Conservation (phyloP, 2,329 filamentous ascomycete genomes). For the Fusarium staphyleae region DNA sequence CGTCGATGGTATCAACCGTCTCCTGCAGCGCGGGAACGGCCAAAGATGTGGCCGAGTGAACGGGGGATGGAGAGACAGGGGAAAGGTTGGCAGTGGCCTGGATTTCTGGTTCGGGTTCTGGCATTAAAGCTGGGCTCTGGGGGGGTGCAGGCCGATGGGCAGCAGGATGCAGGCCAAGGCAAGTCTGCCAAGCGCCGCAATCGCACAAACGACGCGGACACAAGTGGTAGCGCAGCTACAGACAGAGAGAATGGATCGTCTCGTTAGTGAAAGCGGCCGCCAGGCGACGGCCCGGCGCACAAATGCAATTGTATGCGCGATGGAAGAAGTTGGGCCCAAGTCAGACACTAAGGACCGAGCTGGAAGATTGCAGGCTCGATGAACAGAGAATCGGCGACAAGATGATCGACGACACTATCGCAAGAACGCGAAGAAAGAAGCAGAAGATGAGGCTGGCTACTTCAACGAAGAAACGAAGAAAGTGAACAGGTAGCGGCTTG, state of each 20-base stretch:
- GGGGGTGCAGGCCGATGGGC: slow-evolving; percentile 23
- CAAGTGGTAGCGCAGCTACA: slow-evolving; percentile 26
- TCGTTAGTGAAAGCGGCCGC: slow-evolving; percentile 33
- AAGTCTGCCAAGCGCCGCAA: slow-evolving; percentile 23
- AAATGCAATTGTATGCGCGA: slow-evolving; percentile 18
- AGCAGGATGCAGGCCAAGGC: slow-evolving; percentile 22
- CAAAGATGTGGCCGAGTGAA: slow-evolving; percentile 55
- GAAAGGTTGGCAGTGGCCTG: slow-evolving; percentile 62
- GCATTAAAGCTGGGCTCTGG: slow-evolving; percentile 51
- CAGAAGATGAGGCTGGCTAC: slow-evolving; percentile 10
- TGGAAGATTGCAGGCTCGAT: slow-evolving; percentile 17
- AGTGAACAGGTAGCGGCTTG: slow-evolving; percentile 26
- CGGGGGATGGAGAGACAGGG: slow-evolving; percentile 58
- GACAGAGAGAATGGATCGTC: slow-evolving; percentile 29
- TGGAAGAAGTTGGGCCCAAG: slow-evolving; percentile 20
- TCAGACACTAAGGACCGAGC: slow-evolving; percentile 21
- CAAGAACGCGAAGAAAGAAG: slow-evolving; percentile 13
- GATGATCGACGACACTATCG: slow-evolving; percentile 14
- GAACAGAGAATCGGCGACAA: slow-evolving; percentile 13
- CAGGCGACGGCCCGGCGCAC: slow-evolving; percentile 33
- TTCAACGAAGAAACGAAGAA: slow-evolving; percentile 16
- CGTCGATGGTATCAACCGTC: slow-evolving; percentile 59
- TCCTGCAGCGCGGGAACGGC: slow-evolving; percentile 60
- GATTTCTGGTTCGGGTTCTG: slow-evolving; percentile 53
- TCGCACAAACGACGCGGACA: slow-evolving; percentile 32